phyloP scores from a whole-genome alignment of 148 eudicot genomes.

The Agrostemma githago region DNA sequence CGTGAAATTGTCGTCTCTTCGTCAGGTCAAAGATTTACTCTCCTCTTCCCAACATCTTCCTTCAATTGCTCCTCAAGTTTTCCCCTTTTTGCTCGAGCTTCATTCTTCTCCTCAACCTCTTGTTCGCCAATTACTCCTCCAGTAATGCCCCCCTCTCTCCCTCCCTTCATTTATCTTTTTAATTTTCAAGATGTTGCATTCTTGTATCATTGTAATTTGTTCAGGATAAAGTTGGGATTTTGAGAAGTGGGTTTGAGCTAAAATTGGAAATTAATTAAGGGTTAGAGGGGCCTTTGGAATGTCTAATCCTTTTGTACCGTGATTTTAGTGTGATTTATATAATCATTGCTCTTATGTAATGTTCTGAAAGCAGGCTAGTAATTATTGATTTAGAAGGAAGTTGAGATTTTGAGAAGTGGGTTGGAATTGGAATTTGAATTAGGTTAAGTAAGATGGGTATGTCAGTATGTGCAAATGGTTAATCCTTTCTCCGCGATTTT shows the following conservation, averaged over 20 bases:
- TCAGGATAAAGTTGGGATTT: background rate
- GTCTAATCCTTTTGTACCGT: background rate
- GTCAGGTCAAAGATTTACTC: slow-evolving; percentile 61
- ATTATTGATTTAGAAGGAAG: too few species aligned
- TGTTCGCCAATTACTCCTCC: slow-evolving; percentile 60
- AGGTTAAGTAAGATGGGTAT: background rate
- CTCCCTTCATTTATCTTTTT: background rate
- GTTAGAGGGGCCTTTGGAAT: background rate
- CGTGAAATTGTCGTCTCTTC: slow-evolving; percentile 69
- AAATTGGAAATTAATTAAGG: background rate
- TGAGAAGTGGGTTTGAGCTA: background rate
- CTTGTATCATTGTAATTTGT: background rate
- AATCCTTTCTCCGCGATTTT: background rate
- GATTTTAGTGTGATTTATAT: too few species aligned
- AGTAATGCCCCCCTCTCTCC: slow-evolving; percentile 35
- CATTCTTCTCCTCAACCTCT: slow-evolving; percentile 62
- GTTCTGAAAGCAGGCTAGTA: too few species aligned
- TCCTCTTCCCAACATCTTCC: slow-evolving; percentile 25
- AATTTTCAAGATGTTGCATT: background rate
- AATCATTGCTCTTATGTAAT: too few species aligned
- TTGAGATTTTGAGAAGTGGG: too few species aligned
- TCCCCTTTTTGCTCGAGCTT: slow-evolving; percentile 59
- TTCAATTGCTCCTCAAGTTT: slow-evolving; percentile 49
- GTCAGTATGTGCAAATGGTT: background rate
- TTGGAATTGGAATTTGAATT: background rate